Conservation (phyloP, 371 early-diverging fungal species). For the Mycotypha africana region DNA sequence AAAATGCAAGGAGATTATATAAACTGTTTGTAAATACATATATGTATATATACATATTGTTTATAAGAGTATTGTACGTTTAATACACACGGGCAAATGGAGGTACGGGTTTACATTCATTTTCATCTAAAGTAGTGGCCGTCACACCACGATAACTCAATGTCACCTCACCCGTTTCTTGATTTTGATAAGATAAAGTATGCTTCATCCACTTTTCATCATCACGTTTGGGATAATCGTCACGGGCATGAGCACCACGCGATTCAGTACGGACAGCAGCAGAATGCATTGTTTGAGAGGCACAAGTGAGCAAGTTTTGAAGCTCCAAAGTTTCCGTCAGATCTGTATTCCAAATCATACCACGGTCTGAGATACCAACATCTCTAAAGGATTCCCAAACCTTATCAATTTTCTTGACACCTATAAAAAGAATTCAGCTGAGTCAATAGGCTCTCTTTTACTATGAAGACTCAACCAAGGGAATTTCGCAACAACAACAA, state of each 20-base stretch:
- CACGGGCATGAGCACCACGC: slow-evolving; percentile 97
- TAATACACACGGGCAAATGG: slow-evolving; percentile 94
- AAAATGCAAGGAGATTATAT: too few species aligned
- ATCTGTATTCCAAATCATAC: slow-evolving; percentile 98
- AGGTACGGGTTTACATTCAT: slow-evolving; percentile 90
- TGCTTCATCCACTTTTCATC: slow-evolving; percentile 98
- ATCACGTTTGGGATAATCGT: slow-evolving; percentile 86
- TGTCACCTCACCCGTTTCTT: slow-evolving; percentile 70
- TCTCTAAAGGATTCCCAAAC: slow-evolving; percentile 79
- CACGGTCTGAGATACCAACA: slow-evolving; percentile 86
- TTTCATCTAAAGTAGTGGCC: slow-evolving; percentile 82
- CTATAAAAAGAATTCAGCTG: not conserved
- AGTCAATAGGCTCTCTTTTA: not conserved
- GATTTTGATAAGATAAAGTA: slow-evolving; percentile 91
- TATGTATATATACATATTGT: too few species aligned
- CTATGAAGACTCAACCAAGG: not conserved
- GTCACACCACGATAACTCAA: slow-evolving; percentile 84
- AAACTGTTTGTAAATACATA: too few species aligned
- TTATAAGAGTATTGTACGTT: too few species aligned
- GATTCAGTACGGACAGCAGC: slow-evolving; percentile 95
- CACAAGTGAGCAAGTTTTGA: slow-evolving; percentile 95
- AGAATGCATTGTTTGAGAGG: slow-evolving; percentile 94
- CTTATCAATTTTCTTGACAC: slow-evolving; percentile 68
- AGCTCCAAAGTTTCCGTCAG: slow-evolving; percentile 93
- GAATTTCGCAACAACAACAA: too few species aligned